These are phyloP conservation scores for Umbelopsis sp. DNA, from an alignment of 371 early-diverging fungal species.

Conservation along the genomic window DNA sequence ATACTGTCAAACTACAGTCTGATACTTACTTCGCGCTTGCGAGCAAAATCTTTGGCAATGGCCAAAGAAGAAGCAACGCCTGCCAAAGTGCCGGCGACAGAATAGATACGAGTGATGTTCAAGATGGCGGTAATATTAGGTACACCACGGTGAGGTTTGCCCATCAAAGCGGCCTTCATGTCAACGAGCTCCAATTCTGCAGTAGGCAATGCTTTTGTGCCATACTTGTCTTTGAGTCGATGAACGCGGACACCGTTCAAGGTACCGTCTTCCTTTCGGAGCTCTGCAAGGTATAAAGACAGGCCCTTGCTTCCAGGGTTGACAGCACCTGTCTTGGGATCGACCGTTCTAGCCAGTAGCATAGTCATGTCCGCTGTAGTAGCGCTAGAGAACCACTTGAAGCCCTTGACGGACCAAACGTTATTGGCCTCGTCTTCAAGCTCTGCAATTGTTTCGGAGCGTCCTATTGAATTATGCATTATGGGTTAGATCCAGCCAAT, in stretches of 20 bases:
- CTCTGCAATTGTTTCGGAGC: conserved; percentile 61
- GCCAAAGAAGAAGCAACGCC: conserved; percentile 53
- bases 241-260: conserved; percentile 66
- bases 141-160: conserved; percentile 59
- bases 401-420: conserved; percentile 61
- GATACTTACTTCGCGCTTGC: conserved; percentile 50
- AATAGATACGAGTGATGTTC: conserved; percentile 70
- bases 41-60: conserved; percentile 64
- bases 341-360: conserved; percentile 61
- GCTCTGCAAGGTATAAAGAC: conserved; percentile 62
- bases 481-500: not conserved
- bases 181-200: conserved; percentile 67
- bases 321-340: conserved; percentile 43
- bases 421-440: conserved; percentile 39
- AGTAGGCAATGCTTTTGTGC: conserved; percentile 73
- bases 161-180: conserved; percentile 55
- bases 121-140: conserved; percentile 64
- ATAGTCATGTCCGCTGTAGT: conserved; percentile 73
- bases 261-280: conserved; percentile 56
- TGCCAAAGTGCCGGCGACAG: conserved; percentile 53
- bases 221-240: conserved; percentile 69
- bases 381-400: conserved; percentile 78
- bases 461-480: conserved; percentile 7
- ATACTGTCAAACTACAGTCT: conserved; percentile 16
- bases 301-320: conserved; percentile 57